Percentiles rank a stretch among this genome's conserved stretches.
phyloP scores from a whole-genome alignment of 1,284 basidiomycete species.

The Pholiota adiposa region DNA sequence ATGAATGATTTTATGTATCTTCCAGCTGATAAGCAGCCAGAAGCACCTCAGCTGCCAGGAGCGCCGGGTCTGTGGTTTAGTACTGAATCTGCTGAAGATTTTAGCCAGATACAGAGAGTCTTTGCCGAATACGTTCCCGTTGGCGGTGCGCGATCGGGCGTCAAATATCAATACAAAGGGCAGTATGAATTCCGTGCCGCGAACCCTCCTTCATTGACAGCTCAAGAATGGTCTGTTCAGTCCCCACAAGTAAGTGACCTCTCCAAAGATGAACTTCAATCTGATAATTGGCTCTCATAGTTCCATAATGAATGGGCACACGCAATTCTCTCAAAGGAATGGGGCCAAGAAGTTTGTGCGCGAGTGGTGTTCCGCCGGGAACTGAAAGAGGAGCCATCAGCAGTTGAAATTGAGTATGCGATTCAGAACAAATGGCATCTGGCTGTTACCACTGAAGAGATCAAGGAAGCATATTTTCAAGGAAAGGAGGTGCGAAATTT shows the following conservation, averaged over 20 bases:
- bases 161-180: constrained; percentile 40
- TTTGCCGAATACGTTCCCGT: constrained; percentile 19
- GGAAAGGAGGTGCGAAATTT: constrained; percentile 24
- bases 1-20: constrained; percentile 32
- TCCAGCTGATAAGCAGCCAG: constrained; percentile 26
- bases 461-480: constrained; percentile 22
- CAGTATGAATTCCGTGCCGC: constrained; percentile 31
- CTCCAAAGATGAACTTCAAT: too few relatives aligned
- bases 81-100: constrained; percentile 2
- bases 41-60: constrained; percentile 33
- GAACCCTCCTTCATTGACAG: constrained; percentile 26
- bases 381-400: constrained; percentile 23
- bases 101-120: constrained; percentile 18
- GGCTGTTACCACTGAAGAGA: constrained; percentile 20
- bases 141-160: neutral
- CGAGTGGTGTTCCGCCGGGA: constrained; percentile 23
- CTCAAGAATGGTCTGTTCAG: constrained; percentile 35
- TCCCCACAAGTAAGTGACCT: constrained; percentile 17
- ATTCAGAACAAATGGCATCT: constrained; percentile 2
- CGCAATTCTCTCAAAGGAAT: constrained; percentile 22
- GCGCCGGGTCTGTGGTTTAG: constrained; percentile 30
- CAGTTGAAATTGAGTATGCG: constrained; percentile 16
- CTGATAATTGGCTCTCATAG: constrained; percentile 9
- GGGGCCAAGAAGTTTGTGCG: constrained; percentile 25
- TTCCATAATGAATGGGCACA: constrained; percentile 28